Percentiles rank a stretch among this genome's conserved stretches.
Conservation (phyloP, 495 filamentous ascomycete species). For the Aspergillus affinis region DNA sequence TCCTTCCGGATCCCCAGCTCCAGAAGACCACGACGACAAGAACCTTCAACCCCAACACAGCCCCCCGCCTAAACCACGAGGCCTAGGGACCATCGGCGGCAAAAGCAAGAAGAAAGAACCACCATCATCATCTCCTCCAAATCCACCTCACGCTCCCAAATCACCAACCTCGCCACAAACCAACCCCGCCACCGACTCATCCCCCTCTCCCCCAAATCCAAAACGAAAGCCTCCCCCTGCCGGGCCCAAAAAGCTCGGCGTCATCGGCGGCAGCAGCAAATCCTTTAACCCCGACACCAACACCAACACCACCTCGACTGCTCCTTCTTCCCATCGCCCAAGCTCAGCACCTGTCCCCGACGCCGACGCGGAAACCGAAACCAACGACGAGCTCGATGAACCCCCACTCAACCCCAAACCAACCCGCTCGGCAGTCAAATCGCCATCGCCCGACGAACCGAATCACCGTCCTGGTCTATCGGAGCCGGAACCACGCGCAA, state of each 20-base stretch:
- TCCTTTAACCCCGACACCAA: not conserved
- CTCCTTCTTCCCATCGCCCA: not conserved
- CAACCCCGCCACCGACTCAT: not conserved
- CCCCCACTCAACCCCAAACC: not conserved
- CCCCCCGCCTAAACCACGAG: conserved; percentile 9
- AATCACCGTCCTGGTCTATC: not conserved
- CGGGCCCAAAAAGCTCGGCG: not conserved
- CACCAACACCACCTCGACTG: not conserved
- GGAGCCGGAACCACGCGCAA: not conserved
- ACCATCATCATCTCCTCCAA: not conserved
- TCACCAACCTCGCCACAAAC: conserved; percentile 5
- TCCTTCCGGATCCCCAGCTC: not conserved
- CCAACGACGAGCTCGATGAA: not conserved
- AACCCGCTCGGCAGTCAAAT: not conserved
- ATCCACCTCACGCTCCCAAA: too few species aligned
- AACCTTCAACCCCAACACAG: not conserved
- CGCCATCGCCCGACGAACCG: conserved; percentile 19
- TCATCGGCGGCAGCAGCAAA: not conserved
- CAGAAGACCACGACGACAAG: not conserved
- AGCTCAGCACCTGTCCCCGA: too few species aligned
- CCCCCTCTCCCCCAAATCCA: conserved; percentile 7
- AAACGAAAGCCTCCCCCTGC: conserved; percentile 6
- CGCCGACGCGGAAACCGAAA: not conserved
- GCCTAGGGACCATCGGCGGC: conserved; percentile 19
- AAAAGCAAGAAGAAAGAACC: conserved; percentile 15